phyloP scores from a whole-genome alignment of 345 rosid species.

The Hibiscus trionum region DNA sequence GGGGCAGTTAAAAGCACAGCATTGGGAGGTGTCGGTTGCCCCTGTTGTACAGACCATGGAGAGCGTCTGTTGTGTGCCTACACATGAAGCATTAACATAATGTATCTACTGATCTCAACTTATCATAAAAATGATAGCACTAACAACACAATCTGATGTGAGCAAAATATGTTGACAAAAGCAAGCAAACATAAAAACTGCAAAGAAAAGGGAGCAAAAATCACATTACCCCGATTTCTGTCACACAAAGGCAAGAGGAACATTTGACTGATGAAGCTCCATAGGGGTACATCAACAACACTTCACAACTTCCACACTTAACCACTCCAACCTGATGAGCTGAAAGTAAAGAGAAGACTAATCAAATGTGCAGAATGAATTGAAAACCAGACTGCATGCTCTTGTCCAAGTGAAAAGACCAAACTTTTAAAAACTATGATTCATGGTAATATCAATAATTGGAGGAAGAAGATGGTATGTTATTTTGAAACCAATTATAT shows the following conservation, averaged over 20 bases:
- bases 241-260: slow-evolving; percentile 62
- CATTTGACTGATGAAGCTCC: slow-evolving; percentile 81
- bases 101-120: not conserved
- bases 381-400: not conserved
- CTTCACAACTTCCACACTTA: slow-evolving; percentile 45
- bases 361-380: not conserved
- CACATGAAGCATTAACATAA: slow-evolving; percentile 6
- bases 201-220: not conserved
- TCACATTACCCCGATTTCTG: slow-evolving; percentile 62
- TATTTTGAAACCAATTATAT: not conserved
- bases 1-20: slow-evolving; percentile 24
- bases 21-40: slow-evolving; percentile 32
- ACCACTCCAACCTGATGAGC: slow-evolving; percentile 78
- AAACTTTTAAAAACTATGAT: not conserved
- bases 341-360: slow-evolving; percentile 17
- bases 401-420: not conserved
- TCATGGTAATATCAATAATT: not conserved
- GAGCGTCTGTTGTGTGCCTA: slow-evolving; percentile 67
- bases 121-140: not conserved
- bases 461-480: not conserved
- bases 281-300: slow-evolving; percentile 73
- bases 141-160: not conserved
- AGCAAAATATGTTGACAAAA: not conserved
- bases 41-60: slow-evolving; percentile 80
- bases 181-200: not conserved